These are phyloP conservation scores for Globisporangium radiosum DNA, from an alignment of 352 stramenopile species.

Conservation along the genomic window DNA sequence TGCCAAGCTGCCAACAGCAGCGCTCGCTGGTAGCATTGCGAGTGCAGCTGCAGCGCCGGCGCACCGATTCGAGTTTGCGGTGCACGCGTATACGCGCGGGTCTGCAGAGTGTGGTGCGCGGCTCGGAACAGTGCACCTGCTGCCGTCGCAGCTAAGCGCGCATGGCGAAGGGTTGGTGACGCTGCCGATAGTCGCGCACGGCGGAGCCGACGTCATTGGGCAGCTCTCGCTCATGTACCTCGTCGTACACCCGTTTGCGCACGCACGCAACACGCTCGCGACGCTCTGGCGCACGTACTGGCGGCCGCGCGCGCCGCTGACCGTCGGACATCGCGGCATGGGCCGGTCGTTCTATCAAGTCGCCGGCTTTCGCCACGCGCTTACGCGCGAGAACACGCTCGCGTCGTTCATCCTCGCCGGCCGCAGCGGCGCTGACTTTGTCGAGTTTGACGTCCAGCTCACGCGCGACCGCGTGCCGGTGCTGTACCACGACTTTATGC, in stretches of 20 bases:
- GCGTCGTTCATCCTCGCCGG: conserved; percentile 68
- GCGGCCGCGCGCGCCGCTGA: conserved; percentile 46
- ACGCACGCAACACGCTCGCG: conserved; percentile 48
- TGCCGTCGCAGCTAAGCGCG: conserved; percentile 40
- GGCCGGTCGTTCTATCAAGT: conserved; percentile 74
- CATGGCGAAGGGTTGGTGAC: conserved; percentile 51
- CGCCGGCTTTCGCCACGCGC: conserved; percentile 37
- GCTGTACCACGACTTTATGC: conserved; percentile 75
- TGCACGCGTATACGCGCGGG: conserved; percentile 26
- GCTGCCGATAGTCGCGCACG: conserved; percentile 36
- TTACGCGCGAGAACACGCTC: conserved; percentile 73
- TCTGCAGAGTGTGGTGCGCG: conserved; percentile 16
- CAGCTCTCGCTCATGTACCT: conserved; percentile 50
- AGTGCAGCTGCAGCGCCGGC: conserved; percentile 6
- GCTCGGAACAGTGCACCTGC: conserved; percentile 31
- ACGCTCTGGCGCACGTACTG: conserved; percentile 63
- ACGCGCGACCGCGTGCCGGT: conserved; percentile 71
- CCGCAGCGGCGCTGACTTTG: conserved; percentile 61
- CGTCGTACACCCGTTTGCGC: conserved; percentile 43
- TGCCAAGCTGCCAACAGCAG: conserved; percentile 27
- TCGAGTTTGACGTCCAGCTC: conserved; percentile 82
- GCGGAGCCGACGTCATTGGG: conserved; percentile 20
- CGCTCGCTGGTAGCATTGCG: not conserved
- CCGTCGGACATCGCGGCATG: conserved; percentile 69
- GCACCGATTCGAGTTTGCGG: conserved; percentile 31